Evolutionary conservation across 1,139 yeast species (phyloP), one percentile per base, ranked within the genome.

Genomic region (Lodderomyces theae): DNA sequence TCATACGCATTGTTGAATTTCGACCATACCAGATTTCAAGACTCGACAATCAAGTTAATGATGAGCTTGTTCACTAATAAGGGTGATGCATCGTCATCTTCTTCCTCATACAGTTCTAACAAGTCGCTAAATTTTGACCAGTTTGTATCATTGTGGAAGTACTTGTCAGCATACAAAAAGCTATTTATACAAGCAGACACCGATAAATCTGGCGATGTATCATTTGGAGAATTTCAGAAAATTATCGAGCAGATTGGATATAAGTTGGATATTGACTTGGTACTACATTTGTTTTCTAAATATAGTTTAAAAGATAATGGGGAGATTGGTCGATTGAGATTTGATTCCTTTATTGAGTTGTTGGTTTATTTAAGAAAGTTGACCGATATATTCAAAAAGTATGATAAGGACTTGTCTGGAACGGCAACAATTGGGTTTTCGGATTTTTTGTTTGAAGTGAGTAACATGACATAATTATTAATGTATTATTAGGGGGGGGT

Each of bases 331-430:
- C 82, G 77, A 48, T 69, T 87, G 58, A 81, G 85, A 47, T 88
- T 87, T 59, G 96, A 88, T 60, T 75, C 81, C 58, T 87, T 87
- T 61, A 89, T 87, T 34, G 95, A 87, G 56, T 73, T 86, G 42
- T 72, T 88, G 51, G 86, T 86, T 25, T 84, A 86, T 72, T 66
- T 87, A 52, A 73, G 88, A 58, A 78, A 86, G 48, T 74, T 86
- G 51, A 86, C 95, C 1, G 90, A 85, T 55, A 72, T 82, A 6
- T 87, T 87, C 66, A 84, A 86, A 56, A 82, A 81, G 56, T 85
- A 78, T 58, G 95, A 87, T 60, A 66, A 73, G 21, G 88, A 84
- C 50, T 76, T 86, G 40, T 82, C 85, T 34, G 95, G 95, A 10
- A 76, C 80, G 39, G 89, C 92, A 4, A 80, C 88, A 0, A 77